These are phyloP conservation scores for Paratinospora sagittata DNA, from an alignment of 164 flowering plant species.

Conservation along the genomic window DNA sequence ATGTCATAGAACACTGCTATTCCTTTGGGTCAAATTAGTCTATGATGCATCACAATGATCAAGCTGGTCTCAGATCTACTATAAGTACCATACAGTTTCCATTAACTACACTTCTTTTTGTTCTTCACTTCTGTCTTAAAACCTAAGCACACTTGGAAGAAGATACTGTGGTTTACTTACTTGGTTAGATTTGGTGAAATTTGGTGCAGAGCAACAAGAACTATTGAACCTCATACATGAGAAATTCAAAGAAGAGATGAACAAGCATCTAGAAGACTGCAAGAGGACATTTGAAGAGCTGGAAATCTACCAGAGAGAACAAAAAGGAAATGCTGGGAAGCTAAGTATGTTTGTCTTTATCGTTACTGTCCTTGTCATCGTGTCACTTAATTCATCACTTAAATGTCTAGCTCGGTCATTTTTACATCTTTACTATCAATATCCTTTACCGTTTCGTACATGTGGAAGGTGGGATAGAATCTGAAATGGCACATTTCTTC, in stretches of 20 bases:
- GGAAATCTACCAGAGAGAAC: slow-evolving; percentile 51
- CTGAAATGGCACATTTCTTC: not conserved
- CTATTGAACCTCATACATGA: slow-evolving; percentile 43
- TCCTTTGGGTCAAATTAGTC: not conserved
- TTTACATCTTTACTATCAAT: not conserved
- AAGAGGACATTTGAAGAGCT: slow-evolving; percentile 46
- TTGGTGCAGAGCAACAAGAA: slow-evolving; percentile 62
- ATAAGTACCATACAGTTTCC: not conserved
- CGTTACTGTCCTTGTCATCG: not conserved
- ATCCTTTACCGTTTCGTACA: not conserved
- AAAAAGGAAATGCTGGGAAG: slow-evolving; percentile 50
- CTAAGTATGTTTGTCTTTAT: slow-evolving; percentile 50
- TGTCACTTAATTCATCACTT: not conserved
- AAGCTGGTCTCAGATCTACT: no score
- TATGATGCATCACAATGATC: not conserved
- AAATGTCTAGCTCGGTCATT: not conserved
- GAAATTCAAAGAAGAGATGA: slow-evolving; percentile 60
- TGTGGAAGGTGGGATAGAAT: not conserved
- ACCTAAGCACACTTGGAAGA: not conserved
- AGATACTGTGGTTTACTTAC: not conserved
- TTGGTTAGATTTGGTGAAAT: slow-evolving; percentile 12
- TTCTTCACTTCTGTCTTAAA: not conserved
- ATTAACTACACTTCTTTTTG: not conserved
- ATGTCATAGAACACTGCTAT: not conserved
- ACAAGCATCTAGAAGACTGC: slow-evolving; percentile 56